These are phyloP conservation scores for Botryosphaeria dothidea DNA, from an alignment of 2,329 filamentous ascomycete genomes.

Conservation along the genomic window DNA sequence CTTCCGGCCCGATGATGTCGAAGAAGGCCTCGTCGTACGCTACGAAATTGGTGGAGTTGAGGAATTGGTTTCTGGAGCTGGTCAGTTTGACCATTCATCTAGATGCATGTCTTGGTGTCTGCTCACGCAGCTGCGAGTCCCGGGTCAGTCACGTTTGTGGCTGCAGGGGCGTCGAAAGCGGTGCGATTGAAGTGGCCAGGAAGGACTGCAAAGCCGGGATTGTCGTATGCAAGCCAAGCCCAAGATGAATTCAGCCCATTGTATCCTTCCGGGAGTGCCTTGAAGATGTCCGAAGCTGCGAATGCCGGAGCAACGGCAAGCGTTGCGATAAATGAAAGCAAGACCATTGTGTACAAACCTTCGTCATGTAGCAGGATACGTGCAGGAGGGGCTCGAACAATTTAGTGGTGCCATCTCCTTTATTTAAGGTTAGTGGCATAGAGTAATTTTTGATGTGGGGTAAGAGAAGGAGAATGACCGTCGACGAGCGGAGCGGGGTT, in stretches of 20 bases:
- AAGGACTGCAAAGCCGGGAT: conserved; percentile 17
- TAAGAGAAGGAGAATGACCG: neutral
- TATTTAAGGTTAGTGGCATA: neutral
- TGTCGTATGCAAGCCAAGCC: conserved; percentile 22
- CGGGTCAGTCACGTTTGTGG: conserved; percentile 10
- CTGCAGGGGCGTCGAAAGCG: conserved; percentile 18
- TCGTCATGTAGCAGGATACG: neutral
- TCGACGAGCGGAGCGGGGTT: neutral
- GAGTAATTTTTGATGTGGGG: neutral
- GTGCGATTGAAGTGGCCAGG: conserved; percentile 21
- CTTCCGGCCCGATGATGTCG: conserved; percentile 22
- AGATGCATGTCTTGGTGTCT: neutral
- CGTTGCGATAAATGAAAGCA: neutral
- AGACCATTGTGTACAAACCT: neutral
- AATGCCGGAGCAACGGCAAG: neutral
- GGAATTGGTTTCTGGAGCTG: conserved; percentile 10
- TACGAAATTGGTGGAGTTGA: conserved; percentile 24
- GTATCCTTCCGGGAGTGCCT: neutral
- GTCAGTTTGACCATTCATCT: neutral
- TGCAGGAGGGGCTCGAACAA: neutral
- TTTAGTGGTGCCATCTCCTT: neutral
- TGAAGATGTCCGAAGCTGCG: neutral
- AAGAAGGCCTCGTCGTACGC: conserved; percentile 24
- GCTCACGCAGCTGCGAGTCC: neutral
- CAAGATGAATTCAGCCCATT: neutral